Evolutionary conservation across 176 grass and related monocot genomes (phyloP), one percentile per base, ranked within the genome.

Genomic region (Microstegium vimineum): DNA sequence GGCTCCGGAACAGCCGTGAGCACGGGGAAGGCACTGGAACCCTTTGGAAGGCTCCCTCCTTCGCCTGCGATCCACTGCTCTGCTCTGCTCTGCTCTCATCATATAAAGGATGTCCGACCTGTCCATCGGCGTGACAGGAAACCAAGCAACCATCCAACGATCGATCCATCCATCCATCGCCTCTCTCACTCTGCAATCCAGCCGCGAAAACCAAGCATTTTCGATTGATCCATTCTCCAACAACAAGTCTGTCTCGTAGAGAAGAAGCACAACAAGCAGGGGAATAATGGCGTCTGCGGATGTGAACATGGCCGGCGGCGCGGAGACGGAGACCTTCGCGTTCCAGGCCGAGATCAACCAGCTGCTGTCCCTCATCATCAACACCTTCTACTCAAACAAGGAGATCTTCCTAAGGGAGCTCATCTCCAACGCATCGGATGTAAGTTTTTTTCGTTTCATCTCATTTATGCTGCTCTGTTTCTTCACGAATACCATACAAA

Each of bases 301-400:
- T 37, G 85, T 87, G 89, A 43, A 42, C 34, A 91, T 88, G 81
- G 67, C 36, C 11, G 57, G 59, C 9, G 76, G 76, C 38, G 79
- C 49, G 51, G 90, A 93, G 84, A 36, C 76, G 37, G 91, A 93
- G 87, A 93, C 91, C 1, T 93, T 89, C 43, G 84, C 83, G 20
- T 89, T 92, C 84, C 87, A 92, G 81, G 87, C 86, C 4, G 90
- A 92, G 87, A 90, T 90, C 69, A 92, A 92, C 75, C 86, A 92
- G 75, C 84, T 87, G 26, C 87, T 92, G 46, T 87, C 75, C 7
- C 80, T 92, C 71, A 90, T 90, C 75, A 92, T 89, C 84, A 92
- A 90, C 83, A 92, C 86, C 38, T 89, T 86, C 79, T 92, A 93
- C 91, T 87, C 91, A 63, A 93, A 90, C 81, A 93, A 90, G 85